Evolutionary conservation across 441 rosid genomes (phyloP).

Genomic region (Croton setiger): DNA sequence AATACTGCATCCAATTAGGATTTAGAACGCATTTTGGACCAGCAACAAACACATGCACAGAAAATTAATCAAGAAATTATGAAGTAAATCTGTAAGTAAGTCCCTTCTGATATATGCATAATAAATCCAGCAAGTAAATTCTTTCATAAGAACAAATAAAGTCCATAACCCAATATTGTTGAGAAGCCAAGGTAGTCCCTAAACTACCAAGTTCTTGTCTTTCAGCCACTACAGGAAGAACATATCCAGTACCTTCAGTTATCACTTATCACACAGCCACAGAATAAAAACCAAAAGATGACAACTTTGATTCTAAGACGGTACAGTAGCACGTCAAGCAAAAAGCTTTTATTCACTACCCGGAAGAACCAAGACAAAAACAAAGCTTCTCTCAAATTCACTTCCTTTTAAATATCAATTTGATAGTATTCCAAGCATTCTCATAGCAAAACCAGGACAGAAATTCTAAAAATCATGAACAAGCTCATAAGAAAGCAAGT

Average conservation of each 20-base stretch:
- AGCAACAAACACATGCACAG: background rate
- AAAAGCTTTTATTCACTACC: background rate
- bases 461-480: background rate
- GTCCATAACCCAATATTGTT: background rate
- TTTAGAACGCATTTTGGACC: background rate
- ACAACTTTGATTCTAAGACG: background rate
- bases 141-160: background rate
- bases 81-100: too few relatives aligned
- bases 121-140: background rate
- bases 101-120: too few relatives aligned
- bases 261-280: background rate
- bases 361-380: background rate
- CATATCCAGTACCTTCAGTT: background rate
- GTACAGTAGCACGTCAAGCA: background rate
- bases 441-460: background rate
- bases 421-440: background rate
- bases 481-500: background rate
- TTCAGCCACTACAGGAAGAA: background rate
- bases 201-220: background rate
- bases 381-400: background rate
- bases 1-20: background rate
- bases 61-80: too few relatives aligned
- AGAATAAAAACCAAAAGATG: background rate
- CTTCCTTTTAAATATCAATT: background rate
- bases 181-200: background rate